phyloP scores from a whole-genome alignment of 352 stramenopile genomes.

The Phytophthora colocasiae region DNA sequence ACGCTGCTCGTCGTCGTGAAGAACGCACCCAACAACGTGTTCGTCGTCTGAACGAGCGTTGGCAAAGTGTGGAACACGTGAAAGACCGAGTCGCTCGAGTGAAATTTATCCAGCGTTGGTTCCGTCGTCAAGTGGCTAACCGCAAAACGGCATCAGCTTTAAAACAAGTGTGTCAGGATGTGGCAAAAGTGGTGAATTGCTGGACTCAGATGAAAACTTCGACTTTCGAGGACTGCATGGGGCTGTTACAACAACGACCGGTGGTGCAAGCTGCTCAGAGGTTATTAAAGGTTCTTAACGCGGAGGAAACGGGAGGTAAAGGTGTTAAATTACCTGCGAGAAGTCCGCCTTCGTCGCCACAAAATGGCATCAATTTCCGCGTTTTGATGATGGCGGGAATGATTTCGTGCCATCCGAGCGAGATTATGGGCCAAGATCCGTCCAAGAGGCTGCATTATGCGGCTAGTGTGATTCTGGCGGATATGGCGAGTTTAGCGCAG shows the following conservation, averaged over 20 bases:
- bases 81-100: slow-evolving; percentile 63
- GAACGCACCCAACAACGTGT: slow-evolving; percentile 63
- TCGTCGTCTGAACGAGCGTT: slow-evolving; percentile 56
- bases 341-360: slow-evolving; percentile 10
- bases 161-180: slow-evolving; percentile 41
- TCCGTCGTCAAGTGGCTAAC: slow-evolving; percentile 54
- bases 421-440: slow-evolving; percentile 66
- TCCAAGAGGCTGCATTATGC: slow-evolving; percentile 58
- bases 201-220: slow-evolving; percentile 47
- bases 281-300: slow-evolving; percentile 63
- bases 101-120: slow-evolving; percentile 86
- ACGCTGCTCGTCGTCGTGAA: slow-evolving; percentile 56
- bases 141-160: slow-evolving; percentile 49
- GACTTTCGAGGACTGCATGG: slow-evolving; percentile 72
- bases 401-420: slow-evolving; percentile 64
- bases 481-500: slow-evolving; percentile 46
- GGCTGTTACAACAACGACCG: slow-evolving; percentile 62
- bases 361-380: slow-evolving; percentile 51
- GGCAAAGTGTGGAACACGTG: slow-evolving; percentile 75
- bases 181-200: slow-evolving; percentile 49
- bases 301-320: slow-evolving; percentile 13
- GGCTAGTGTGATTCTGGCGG: slow-evolving; percentile 43
- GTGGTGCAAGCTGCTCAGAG: slow-evolving; percentile 57
- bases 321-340: background rate
- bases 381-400: slow-evolving; percentile 81